These are phyloP conservation scores for Stachybotrys chlorohalonatus DNA, from an alignment of 2,329 filamentous ascomycete genomes.

Conservation along the genomic window DNA sequence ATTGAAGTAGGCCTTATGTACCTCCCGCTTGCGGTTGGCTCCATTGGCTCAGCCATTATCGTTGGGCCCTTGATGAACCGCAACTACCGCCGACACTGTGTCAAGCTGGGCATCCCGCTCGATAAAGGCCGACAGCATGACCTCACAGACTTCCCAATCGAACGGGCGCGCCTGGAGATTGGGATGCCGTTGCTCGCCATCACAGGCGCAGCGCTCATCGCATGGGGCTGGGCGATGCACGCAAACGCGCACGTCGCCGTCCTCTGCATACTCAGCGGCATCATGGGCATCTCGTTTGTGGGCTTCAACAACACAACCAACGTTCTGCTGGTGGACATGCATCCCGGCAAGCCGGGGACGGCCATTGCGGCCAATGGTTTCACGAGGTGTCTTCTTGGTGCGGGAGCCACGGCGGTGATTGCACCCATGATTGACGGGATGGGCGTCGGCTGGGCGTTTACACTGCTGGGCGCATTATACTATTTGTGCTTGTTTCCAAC, in stretches of 20 bases:
- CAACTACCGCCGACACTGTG: constrained; percentile 57
- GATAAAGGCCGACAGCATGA: constrained; percentile 43
- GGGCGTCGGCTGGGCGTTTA: constrained; percentile 43
- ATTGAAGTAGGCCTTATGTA: constrained; percentile 44
- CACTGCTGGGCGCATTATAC: constrained; percentile 34
- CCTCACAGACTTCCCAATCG: constrained; percentile 39
- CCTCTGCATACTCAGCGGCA: constrained; percentile 34
- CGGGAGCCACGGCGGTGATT: constrained; percentile 41
- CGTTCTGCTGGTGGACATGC: constrained; percentile 46
- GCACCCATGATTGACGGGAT: constrained; percentile 41
- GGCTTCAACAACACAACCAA: constrained; percentile 45
- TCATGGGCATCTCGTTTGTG: constrained; percentile 39
- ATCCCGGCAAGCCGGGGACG: constrained; percentile 40
- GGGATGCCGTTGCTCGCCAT: constrained; percentile 42
- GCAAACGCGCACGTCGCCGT: constrained; percentile 32
- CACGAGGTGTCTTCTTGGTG: constrained; percentile 44
- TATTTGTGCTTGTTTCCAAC: constrained; percentile 29
- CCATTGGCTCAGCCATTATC: constrained; percentile 33
- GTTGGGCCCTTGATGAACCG: constrained; percentile 52
- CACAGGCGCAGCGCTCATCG: constrained; percentile 33
- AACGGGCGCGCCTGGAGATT: constrained; percentile 39
- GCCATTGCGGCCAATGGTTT: constrained; percentile 50
- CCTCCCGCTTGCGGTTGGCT: constrained; percentile 40
- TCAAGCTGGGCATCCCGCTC: constrained; percentile 40
- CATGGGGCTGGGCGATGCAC: constrained; percentile 45